Base-by-base conservation (phyloP, 306 rosid genomes). In the Quercus agrifolia region DNA sequence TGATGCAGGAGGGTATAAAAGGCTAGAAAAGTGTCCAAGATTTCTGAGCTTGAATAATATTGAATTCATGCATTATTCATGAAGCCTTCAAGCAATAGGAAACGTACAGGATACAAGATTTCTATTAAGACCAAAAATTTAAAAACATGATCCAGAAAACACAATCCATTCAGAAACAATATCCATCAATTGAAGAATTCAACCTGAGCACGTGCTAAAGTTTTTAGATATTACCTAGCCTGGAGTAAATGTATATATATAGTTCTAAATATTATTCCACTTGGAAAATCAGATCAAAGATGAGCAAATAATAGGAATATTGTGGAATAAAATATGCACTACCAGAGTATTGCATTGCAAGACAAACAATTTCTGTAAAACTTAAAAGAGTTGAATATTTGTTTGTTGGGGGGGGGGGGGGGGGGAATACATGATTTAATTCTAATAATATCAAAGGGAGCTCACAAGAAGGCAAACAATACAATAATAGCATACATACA, bases 1-100 rank as follows among this genome's bases (percentile, higher is more conserved):
- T 70, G 78, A 87, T 70, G 85, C 64, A 73, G 97, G 97, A 85
- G 97, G 92, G 78, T 93, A 86, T 31, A 92, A 77, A 72, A 92
- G 92, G 83, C 90, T 72, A 69, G 92, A 86, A 82, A 88, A 92
- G 74, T 90, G 89, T 21, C 97, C 93, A 73, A 92, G 30, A 9
- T 67, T 35, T 23, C 23, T 33, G 52, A 18, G 72, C 15, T 31
- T 3, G 23, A 35, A 33, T 46, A 67, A 17, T 18, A 19, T 67
- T 67, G 52, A 67, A 67, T 19, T 18, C 51, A 28, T 19, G 21
- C 13, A 35, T 67, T 3, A 67, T 33, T 35, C 72, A 8, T 33
- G 66, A 67, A 35, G 49, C 51, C 15, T 35, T 35, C 27, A 9
- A 4, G 52, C 11, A 35, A 35, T 8, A 35, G 15, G 7, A 33